phyloP scores from a whole-genome alignment of 495 filamentous ascomycete species.

The Penicillium paradoxum region DNA sequence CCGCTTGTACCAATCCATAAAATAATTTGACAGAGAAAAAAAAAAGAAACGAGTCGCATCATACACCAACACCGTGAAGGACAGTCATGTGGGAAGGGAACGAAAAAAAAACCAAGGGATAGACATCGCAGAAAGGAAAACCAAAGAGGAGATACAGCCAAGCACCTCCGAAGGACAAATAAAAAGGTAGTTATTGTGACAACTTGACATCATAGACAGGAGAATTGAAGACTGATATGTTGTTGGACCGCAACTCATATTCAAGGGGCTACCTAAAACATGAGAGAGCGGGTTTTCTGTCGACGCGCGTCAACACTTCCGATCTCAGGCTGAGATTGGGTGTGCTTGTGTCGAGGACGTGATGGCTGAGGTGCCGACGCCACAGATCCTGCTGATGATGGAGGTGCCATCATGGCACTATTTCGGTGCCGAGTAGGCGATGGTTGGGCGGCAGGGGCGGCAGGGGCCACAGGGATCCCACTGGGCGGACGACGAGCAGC shows the following conservation, averaged over 20 bases:
- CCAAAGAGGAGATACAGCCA: constrained; percentile 6
- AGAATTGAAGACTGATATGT: constrained; percentile 20
- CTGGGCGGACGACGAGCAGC: constrained; percentile 24
- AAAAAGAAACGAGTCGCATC: constrained; percentile 12
- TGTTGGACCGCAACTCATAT: constrained; percentile 8
- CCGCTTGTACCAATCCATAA: constrained; percentile 1
- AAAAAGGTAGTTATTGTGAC: constrained; percentile 27
- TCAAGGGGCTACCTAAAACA: constrained; percentile 26
- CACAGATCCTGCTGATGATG: constrained; percentile 27
- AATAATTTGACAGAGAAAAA: constrained; percentile 16
- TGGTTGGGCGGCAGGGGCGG: constrained; percentile 8
- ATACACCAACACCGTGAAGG: constrained; percentile 25
- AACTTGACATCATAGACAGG: constrained; percentile 27
- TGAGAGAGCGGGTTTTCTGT: constrained; percentile 43
- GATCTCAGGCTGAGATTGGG: constrained; percentile 42
- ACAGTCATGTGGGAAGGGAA: constrained; percentile 6
- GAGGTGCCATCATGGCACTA: constrained; percentile 18
- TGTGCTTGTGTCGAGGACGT: constrained; percentile 39
- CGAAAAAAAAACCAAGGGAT: neutral
- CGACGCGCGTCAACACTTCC: constrained; percentile 35
- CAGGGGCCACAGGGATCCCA: constrained; percentile 3
- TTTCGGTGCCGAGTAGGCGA: constrained; percentile 26
- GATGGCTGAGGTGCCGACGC: constrained; percentile 25
- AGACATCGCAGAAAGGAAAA: constrained; percentile 4
- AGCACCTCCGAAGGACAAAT: constrained; percentile 10